phyloP scores from a whole-genome alignment of 805 yeast genomes.

The Candida corydali region DNA sequence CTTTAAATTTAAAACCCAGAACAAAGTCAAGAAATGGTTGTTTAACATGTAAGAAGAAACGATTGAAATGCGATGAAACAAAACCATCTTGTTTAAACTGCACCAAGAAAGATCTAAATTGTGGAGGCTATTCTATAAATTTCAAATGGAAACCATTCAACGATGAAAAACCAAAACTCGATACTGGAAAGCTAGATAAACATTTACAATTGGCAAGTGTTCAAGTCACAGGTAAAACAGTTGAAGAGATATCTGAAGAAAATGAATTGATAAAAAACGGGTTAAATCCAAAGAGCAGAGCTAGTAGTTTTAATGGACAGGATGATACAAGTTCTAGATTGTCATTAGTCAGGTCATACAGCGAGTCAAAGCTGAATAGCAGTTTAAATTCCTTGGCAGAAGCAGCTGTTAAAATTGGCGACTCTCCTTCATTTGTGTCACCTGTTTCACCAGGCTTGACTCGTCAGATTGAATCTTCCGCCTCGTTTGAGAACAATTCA shows the following conservation, averaged over 20 bases:
- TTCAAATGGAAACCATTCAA: slow-evolving; percentile 62
- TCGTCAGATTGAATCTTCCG: background rate
- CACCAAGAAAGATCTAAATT: slow-evolving; percentile 44
- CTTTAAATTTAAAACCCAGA: slow-evolving; percentile 6
- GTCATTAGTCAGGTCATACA: background rate
- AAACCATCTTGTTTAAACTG: slow-evolving; percentile 22
- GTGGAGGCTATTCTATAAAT: slow-evolving; percentile 65
- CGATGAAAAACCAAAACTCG: slow-evolving; percentile 12
- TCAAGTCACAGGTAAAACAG: slow-evolving; percentile 52
- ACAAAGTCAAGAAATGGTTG: slow-evolving; percentile 22
- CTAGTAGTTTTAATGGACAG: slow-evolving; percentile 1
- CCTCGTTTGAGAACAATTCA: background rate
- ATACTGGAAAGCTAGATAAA: slow-evolving; percentile 23
- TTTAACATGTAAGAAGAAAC: slow-evolving; percentile 17
- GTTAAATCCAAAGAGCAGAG: slow-evolving; percentile 35
- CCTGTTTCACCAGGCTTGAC: background rate
- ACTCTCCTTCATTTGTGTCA: background rate
- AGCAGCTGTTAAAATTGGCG: slow-evolving; percentile 2
- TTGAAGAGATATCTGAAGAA: slow-evolving; percentile 47
- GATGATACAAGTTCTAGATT: background rate
- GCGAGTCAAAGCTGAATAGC: background rate
- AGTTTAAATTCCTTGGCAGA: slow-evolving; percentile 5
- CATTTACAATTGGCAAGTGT: slow-evolving; percentile 55
- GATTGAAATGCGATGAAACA: slow-evolving; percentile 24
- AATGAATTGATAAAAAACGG: slow-evolving; percentile 49